Base-by-base conservation (phyloP, 2,329 filamentous ascomycete genomes). In the Aspergillus transmontanensis region DNA sequence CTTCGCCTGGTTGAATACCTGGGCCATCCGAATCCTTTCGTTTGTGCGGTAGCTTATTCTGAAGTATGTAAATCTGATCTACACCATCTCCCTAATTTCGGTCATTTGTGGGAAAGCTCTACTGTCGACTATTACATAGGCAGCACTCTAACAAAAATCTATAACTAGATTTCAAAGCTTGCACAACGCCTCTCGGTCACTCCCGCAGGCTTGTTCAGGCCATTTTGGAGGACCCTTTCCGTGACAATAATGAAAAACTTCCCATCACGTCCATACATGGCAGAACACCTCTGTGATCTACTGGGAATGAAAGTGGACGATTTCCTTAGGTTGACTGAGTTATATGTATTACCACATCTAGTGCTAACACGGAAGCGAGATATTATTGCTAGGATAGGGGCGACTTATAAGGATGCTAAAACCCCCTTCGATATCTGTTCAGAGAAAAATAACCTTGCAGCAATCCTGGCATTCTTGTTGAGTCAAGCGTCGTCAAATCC, bases 171-270 rank as follows among this genome's bases (percentile, higher is more conserved):
- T 45, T 83, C 90, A 23, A 89, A 88, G 64, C 83, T 98, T 56
- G 90, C 93, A 1, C 85, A 89, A 58, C 81, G 84, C 55, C 85
- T 88, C 46, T 82, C 84, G 3, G 82, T 87, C 43, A 89, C 87
- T 1, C 85, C 89, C 2, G 84, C 85, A 32, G 87, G 88, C 19
- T 81, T 99, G 0, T 89, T 98, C 61, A 88, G 89, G 60, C 93
- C 94, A 0, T 98, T 93, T 76, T 98, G 94, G 94, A 87, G 88
- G 68, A 94, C 87, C 34, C 83, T 99, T 51, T 94, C 93, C 0
- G 90, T 94, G 63, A 86, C 89, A 57, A 89, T 92, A 2, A 90
- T 95, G 32, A 94, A 93, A 74, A 92, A 97, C 70, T 85, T 98
- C 64, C 84, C 90, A 26, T 84, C 86, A 55, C 87, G 90, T 54